Base-by-base conservation (phyloP, 208 protist species). In the Trypanosoma platydactyli region DNA sequence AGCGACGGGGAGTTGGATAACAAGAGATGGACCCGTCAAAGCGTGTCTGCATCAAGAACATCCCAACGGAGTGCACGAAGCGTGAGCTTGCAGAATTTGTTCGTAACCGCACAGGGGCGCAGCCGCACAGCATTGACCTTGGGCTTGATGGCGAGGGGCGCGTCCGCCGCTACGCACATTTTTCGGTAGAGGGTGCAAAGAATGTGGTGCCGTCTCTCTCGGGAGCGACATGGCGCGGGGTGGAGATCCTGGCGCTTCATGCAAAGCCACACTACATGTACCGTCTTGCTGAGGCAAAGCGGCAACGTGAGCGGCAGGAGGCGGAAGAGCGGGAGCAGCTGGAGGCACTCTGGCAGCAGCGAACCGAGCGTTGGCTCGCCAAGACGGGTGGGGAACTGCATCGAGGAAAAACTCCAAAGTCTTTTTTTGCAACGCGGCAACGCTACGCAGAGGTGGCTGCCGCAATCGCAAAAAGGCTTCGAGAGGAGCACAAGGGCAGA, bases 81-180 rank as follows among this genome's bases (percentile, higher is more conserved):
- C 80, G 84, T 22, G 86, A 95, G 30, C 84, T 95, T 45, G 86
- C 86, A 7, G 84, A 93, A 46, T 79, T 95, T 53, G 65, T 95
- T 16, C 79, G 84, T 59, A 91, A 76, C 53, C 82, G 89, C 55
- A 93, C 86, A 3, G 85, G 89, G 7, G 81, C 81, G 3, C 82
- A 88, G 25, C 79, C 86, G 13, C 86, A 93, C 68, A 92, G 86
- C 61, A 95, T 95, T 55, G 89, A 95, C 60, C 74, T 95, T 6
- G 89, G 86, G 41, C 69, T 92, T 40, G 78, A 82, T 64, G 58
- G 54, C 5, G 77, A 84, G 7, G 84, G 86, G 4, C 59, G 68
- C 33, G 63, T 75, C 24, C 84, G 86, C 2, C 82, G 83, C 65
- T 95, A 93, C 72, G 84, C 82, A 2, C 89, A 95, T 76, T 88